phyloP scores from a whole-genome alignment of 176 grass and related monocot genomes.

The Calamus simplicifolius region DNA sequence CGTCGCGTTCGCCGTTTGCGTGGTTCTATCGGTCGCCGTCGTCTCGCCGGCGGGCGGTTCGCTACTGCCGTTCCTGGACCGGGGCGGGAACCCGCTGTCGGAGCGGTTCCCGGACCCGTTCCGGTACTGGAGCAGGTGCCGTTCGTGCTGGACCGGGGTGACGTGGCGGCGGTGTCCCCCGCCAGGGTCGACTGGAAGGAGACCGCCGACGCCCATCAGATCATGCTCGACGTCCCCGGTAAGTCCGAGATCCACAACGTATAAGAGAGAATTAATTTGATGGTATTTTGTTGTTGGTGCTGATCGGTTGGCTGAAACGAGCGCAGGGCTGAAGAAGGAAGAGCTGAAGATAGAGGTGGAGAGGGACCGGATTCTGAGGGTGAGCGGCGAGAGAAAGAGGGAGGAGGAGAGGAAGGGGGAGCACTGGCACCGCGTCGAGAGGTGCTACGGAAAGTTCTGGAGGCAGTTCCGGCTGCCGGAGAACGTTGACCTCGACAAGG shows the following conservation, averaged over 20 bases:
- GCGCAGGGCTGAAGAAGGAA: slow-evolving; percentile 23
- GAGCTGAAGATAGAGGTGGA: slow-evolving; percentile 54
- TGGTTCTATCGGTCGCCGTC: background rate
- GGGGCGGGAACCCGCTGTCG: slow-evolving; percentile 7
- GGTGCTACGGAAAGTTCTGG: slow-evolving; percentile 35
- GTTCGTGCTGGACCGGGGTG: slow-evolving; percentile 53
- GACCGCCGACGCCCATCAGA: slow-evolving; percentile 55
- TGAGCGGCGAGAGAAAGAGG: slow-evolving; percentile 38
- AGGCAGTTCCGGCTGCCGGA: slow-evolving; percentile 32
- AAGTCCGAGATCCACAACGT: background rate
- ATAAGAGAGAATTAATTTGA: too few relatives aligned
- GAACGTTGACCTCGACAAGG: slow-evolving; percentile 13
- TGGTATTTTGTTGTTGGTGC: too few relatives aligned
- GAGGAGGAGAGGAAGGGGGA: slow-evolving; percentile 28
- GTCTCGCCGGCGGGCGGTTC: slow-evolving; percentile 18
- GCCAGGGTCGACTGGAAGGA: slow-evolving; percentile 78
- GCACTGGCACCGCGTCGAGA: slow-evolving; percentile 49
- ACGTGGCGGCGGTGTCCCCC: slow-evolving; percentile 35
- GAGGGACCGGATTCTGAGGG: slow-evolving; percentile 34
- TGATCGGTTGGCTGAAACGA: too few relatives aligned
- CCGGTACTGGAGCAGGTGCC: slow-evolving; percentile 70
- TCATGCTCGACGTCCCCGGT: slow-evolving; percentile 72
- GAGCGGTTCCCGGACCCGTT: slow-evolving; percentile 53
- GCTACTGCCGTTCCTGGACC: slow-evolving; percentile 58
- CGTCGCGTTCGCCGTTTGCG: background rate